Evolutionary conservation across 306 rosid genomes (phyloP).

Genomic region (Casuarina cunninghamiana): DNA sequence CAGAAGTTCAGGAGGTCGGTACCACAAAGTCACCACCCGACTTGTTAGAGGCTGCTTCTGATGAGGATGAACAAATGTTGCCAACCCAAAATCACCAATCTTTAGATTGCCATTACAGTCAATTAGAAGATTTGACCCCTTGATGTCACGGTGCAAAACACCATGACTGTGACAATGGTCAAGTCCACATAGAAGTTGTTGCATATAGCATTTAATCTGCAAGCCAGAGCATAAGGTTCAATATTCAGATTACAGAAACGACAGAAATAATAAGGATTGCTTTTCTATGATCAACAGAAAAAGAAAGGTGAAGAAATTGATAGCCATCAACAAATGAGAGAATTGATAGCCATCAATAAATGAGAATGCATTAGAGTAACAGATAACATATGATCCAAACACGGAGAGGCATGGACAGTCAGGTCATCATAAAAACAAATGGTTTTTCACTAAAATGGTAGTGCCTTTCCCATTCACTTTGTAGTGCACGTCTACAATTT

Average conservation of each 20-base stretch:
- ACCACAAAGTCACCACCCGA: constrained; percentile 90
- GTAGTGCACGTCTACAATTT: background rate
- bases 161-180: constrained; percentile 79
- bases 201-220: constrained; percentile 84
- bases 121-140: constrained; percentile 77
- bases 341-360: background rate
- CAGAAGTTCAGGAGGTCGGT: constrained; percentile 87
- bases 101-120: constrained; percentile 69
- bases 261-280: background rate
- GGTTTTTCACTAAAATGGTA: background rate
- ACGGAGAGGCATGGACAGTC: background rate
- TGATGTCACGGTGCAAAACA: constrained; percentile 85
- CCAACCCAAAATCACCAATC: constrained; percentile 85
- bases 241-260: background rate
- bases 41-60: constrained; percentile 77
- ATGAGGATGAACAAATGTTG: constrained; percentile 50
- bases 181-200: constrained; percentile 73
- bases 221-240: background rate
- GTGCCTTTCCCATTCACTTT: background rate
- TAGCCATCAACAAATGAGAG: background rate
- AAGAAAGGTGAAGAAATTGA: background rate
- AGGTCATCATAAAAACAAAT: background rate
- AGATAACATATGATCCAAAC: background rate
- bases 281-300: constrained; percentile 9
- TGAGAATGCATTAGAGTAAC: background rate